Conservation (phyloP, 2,329 filamentous ascomycete species). For the Penicillium sp. region DNA sequence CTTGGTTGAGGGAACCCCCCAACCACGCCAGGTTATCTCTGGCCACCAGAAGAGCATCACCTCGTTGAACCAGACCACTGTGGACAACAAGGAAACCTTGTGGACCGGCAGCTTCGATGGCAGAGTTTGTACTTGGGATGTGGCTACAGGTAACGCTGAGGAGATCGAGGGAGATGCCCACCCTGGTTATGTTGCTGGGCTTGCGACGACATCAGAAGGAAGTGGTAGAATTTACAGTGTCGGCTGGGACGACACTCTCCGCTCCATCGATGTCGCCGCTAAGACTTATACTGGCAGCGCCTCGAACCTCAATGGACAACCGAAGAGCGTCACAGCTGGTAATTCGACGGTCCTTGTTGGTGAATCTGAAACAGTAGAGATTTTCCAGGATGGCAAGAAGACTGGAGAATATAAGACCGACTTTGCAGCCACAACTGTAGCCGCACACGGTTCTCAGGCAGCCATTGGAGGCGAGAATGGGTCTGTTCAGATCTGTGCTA, state of each 20-base stretch:
- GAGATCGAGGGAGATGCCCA: constrained; percentile 77
- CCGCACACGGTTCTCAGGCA: constrained; percentile 64
- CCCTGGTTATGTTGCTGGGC: constrained; percentile 79
- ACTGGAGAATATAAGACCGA: constrained; percentile 61
- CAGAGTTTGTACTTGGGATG: constrained; percentile 79
- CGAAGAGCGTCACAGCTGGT: constrained; percentile 67
- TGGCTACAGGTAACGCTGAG: constrained; percentile 65
- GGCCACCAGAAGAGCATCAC: constrained; percentile 93
- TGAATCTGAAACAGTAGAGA: constrained; percentile 58
- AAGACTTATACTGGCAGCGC: constrained; percentile 72
- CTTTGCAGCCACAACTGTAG: constrained; percentile 68
- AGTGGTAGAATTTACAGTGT: constrained; percentile 72
- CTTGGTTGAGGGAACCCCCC: constrained; percentile 67
- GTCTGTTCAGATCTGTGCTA: constrained; percentile 70
- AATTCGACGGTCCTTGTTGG: constrained; percentile 58
- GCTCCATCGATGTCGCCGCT: constrained; percentile 70
- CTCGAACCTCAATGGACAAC: constrained; percentile 71
- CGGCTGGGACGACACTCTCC: constrained; percentile 90
- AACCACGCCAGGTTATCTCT: constrained; percentile 70
- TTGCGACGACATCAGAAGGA: constrained; percentile 57
- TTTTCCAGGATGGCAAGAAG: constrained; percentile 58
- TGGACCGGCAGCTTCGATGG: constrained; percentile 94
- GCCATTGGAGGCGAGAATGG: constrained; percentile 77
- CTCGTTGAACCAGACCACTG: constrained; percentile 61
- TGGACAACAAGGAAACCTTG: constrained; percentile 59